Conservation (phyloP, 257 asterid genomes). For the Henckelia pumila region DNA sequence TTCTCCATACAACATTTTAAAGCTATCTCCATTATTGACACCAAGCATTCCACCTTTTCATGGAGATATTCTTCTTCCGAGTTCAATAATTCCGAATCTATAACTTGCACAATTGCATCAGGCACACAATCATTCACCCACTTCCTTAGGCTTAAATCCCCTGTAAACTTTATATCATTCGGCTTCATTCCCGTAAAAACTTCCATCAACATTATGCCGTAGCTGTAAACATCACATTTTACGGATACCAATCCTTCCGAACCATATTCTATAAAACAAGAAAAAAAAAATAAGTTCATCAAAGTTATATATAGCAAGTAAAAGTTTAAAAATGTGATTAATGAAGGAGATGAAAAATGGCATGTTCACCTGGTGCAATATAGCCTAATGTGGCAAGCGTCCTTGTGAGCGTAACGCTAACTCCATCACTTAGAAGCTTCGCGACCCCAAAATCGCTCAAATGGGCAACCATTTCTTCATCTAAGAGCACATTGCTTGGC, state of each 20-base stretch:
- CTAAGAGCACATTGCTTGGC: constrained; percentile 30
- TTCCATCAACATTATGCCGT: constrained; percentile 32
- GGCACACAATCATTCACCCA: constrained; percentile 17
- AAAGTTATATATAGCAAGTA: no score
- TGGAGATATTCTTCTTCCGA: constrained; percentile 1
- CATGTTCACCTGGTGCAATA: constrained; percentile 30
- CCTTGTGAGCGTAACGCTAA: constrained; percentile 17
- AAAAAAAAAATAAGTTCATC: neutral
- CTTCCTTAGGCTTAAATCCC: constrained; percentile 20
- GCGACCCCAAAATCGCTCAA: constrained; percentile 37
- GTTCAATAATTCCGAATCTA: constrained; percentile 21
- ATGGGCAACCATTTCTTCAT: constrained; percentile 34
- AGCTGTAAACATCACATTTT: constrained; percentile 32
- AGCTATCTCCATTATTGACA: constrained; percentile 24
- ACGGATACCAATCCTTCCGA: constrained; percentile 26
- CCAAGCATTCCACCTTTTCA: constrained; percentile 10
- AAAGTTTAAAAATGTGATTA: neutral
- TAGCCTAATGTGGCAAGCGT: constrained; percentile 31
- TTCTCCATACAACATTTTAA: constrained; percentile 21
- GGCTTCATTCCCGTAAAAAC: constrained; percentile 30
- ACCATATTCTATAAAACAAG: constrained; percentile 23
- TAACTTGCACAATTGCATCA: neutral
- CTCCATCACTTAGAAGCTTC: constrained; percentile 14
- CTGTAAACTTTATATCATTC: constrained; percentile 15
- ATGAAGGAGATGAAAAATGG: neutral